Conservation (phyloP, 1,284 basidiomycete species). For the Cryptococcus sp. region DNA sequence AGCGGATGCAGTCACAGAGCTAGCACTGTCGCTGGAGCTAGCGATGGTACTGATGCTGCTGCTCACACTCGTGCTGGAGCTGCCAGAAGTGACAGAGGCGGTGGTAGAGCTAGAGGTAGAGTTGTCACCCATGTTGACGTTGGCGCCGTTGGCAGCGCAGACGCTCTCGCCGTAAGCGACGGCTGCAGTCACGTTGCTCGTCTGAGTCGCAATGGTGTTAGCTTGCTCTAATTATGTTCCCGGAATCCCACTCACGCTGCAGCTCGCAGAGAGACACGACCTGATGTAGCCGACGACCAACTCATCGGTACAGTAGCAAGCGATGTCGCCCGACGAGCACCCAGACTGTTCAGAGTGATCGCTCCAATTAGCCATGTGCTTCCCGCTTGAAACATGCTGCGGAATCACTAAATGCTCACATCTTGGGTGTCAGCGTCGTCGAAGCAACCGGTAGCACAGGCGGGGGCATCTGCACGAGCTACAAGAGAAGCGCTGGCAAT, state of each 20-base stretch:
- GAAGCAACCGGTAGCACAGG: constrained; percentile 18
- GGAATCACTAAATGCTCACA: constrained; percentile 10
- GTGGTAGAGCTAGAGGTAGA: constrained; percentile 7
- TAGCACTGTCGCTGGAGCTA: constrained; percentile 1
- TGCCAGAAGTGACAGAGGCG: constrained; percentile 17
- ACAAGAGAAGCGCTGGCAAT: neutral
- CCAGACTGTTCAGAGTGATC: neutral
- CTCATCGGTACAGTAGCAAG: constrained; percentile 18
- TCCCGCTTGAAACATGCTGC: neutral
- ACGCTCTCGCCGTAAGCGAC: constrained; percentile 15
- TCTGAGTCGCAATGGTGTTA: neutral
- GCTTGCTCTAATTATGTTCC: neutral
- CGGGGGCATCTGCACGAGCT: constrained; percentile 7
- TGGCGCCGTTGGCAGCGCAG: constrained; percentile 13
- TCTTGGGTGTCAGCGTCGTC: constrained; percentile 9
- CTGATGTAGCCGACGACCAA: constrained; percentile 13
- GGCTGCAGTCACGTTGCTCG: constrained; percentile 11
- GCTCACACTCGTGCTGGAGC: constrained; percentile 23
- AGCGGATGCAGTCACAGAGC: neutral
- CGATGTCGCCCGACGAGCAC: constrained; percentile 15
- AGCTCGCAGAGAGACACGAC: constrained; percentile 18
- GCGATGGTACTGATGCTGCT: constrained; percentile 16
- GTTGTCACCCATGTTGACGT: neutral
- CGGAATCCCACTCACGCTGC: constrained; percentile 14
- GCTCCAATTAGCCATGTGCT: too few species aligned